Conservation (phyloP, 2,329 filamentous ascomycete species). For the Colletotrichum sublineola region DNA sequence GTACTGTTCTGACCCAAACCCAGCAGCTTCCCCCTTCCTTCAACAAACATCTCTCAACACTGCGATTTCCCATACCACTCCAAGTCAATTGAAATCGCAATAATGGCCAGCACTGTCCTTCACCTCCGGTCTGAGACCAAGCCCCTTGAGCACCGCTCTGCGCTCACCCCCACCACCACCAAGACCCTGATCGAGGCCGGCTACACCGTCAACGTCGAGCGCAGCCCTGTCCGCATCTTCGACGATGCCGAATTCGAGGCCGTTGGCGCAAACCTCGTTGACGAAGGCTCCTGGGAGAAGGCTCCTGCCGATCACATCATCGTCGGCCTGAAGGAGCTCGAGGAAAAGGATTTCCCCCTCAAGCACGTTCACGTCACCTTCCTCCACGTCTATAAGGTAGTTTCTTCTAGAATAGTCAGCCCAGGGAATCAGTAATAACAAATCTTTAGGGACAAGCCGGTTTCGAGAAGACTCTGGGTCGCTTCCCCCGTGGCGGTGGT, state of each 20-base stretch:
- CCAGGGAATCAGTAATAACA: slow-evolving; percentile 55
- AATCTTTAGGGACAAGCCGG: slow-evolving; percentile 75
- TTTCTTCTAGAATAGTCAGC: not conserved
- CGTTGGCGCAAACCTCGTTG: slow-evolving; percentile 74
- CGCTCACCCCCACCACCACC: slow-evolving; percentile 59
- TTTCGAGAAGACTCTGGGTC: slow-evolving; percentile 83
- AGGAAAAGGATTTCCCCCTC: slow-evolving; percentile 78
- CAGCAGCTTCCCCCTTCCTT: slow-evolving; percentile 17
- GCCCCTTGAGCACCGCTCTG: slow-evolving; percentile 68
- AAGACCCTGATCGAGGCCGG: slow-evolving; percentile 77
- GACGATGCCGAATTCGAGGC: slow-evolving; percentile 72
- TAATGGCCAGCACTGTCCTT: slow-evolving; percentile 49
- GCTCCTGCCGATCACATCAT: slow-evolving; percentile 78
- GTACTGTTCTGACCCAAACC: slow-evolving; percentile 18
- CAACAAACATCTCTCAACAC: slow-evolving; percentile 10
- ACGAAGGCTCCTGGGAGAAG: slow-evolving; percentile 75
- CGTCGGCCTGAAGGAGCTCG: slow-evolving; percentile 83
- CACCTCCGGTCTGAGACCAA: slow-evolving; percentile 72
- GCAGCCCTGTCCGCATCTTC: slow-evolving; percentile 74
- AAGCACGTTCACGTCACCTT: slow-evolving; percentile 82
- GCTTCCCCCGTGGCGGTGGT: slow-evolving; percentile 82
- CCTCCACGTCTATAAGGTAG: slow-evolving; percentile 72
- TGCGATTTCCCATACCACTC: not conserved
- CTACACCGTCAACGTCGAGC: slow-evolving; percentile 77
- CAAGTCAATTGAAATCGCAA: slow-evolving; percentile 19